Evolutionary conservation across 2,329 filamentous ascomycete species (phyloP), one percentile per base, ranked within the genome.

Genomic region (Periconia sp.): DNA sequence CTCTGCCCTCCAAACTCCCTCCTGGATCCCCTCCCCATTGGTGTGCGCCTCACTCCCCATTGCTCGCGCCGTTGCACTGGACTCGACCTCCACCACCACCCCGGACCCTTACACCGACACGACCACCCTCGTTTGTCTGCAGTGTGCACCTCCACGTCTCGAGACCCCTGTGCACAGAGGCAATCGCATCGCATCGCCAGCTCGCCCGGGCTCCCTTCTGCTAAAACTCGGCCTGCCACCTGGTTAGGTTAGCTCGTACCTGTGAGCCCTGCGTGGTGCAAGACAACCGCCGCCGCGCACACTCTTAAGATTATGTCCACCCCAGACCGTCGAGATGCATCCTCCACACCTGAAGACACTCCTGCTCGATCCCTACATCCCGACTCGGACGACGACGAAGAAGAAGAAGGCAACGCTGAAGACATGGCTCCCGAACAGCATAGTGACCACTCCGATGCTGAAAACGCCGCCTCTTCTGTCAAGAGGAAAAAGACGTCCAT

Each of bases 301-400:
- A 13, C 27, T 45, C 17, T 45, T 45, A 45, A 74, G 77, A 79
- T 76, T 72, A 80, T 79, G 77, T 71, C 72, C 61, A 70, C 77
- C 74, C 74, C 77, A 66, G 76, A 76, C 72, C 74, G 68, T 63
- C 69, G 77, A 67, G 76, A 78, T 69, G 77, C 70, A 50, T 77
- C 76, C 66, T 74, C 73, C 62, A 79, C 77, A 66, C 75, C 77
- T 62, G 76, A 78, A 53, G 74, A 76, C 69, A 77, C 72, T 65
- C 33, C 33, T 37, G 33, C 11, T 37, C 66, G 66, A 60, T 76
- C 78, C 57, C 64, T 68, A 47, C 72, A 74, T 51, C 67, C n/a
- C 61, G 49, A 69, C 65, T n/a, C 30, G 68, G 69, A 54, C 17
- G 33, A 31, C 17, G 27, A 30, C 43, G 30, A 19, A 23, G 46